Base-by-base conservation (phyloP, 2,329 filamentous ascomycete genomes). In the Sordariomycetes sp. region DNA sequence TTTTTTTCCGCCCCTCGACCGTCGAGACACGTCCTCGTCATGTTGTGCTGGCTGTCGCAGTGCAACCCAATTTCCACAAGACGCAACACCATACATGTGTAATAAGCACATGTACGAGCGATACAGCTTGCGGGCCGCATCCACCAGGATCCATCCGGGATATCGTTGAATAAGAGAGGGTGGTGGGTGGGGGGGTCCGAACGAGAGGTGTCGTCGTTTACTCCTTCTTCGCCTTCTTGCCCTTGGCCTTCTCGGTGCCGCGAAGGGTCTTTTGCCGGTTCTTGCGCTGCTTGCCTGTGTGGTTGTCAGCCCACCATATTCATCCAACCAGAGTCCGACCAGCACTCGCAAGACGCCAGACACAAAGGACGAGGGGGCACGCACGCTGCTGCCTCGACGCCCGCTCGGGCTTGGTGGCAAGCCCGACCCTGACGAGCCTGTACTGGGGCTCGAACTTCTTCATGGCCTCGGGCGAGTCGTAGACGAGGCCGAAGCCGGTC, bases 381-480 rank as follows among this genome's bases (percentile, higher is more conserved):
- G 73, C 91, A 96, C 94, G 91, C 80, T 99, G 94, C 81, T 99
- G 94, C 85, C 94, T 89, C 81, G 85, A 90, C 70, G 94, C 85
- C 82, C 91, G 92, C 88, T 99, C 94, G 76, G 90, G 82, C 89
- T 97, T 97, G 76, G 76, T 82, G 71, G 90, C 92, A 68, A 89
- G 81, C 73, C 92, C 94, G 73, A 96, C 89, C 68, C 94, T 86
- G 76, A 99, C 84, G 68, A 96, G 85, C 77, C 94, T 87, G 87
- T 96, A 96, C 79, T 87, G 87, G 70, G 94, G 94, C 86, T 99
- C 94, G 78, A 97, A 99, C 81, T 97, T 97, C 89, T 96, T 96
- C 86, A 99, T 86, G 70, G 91, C 90, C 84, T 99, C 94, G 73
- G 85, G 80, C 66, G 89, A 95, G 79, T 99, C 94, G 85, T 99